Conservation (phyloP, 306 rosid species). For the Inga oerstediana region DNA sequence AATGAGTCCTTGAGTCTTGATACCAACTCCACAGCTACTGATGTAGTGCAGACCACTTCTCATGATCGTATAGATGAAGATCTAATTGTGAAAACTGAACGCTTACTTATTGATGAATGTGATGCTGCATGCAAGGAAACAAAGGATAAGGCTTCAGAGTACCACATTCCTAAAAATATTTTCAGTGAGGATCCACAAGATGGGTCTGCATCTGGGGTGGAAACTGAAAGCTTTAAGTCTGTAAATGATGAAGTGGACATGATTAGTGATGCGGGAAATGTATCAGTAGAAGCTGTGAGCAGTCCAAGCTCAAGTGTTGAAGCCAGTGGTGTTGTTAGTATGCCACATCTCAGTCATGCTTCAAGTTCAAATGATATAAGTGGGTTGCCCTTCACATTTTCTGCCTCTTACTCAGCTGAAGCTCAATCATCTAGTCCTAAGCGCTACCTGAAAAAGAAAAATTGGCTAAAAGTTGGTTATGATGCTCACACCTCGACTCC, state of each 20-base stretch:
- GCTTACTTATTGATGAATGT: constrained; percentile 52
- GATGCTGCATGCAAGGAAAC: constrained; percentile 37
- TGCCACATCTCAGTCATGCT: constrained; percentile 45
- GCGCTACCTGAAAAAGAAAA: constrained; percentile 66
- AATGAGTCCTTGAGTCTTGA: constrained; percentile 53
- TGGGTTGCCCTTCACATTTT: constrained; percentile 72
- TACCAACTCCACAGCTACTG: constrained; percentile 36
- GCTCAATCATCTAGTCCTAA: constrained; percentile 62
- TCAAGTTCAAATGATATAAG: constrained; percentile 52
- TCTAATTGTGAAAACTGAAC: constrained; percentile 50
- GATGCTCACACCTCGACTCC: constrained; percentile 52
- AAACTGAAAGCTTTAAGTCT: constrained; percentile 88
- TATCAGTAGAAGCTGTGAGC: constrained; percentile 54
- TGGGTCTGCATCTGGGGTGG: constrained; percentile 67
- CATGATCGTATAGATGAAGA: constrained; percentile 67
- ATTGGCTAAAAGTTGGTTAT: constrained; percentile 54
- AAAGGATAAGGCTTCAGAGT: constrained; percentile 39
- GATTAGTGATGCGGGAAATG: constrained; percentile 40
- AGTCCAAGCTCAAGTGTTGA: constrained; percentile 47
- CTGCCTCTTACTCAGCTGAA: constrained; percentile 72
- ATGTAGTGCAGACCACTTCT: constrained; percentile 41
- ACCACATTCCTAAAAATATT: constrained; percentile 31
- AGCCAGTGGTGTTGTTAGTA: constrained; percentile 44
- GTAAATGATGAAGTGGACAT: constrained; percentile 69
- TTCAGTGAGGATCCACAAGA: constrained; percentile 48